Conservation (phyloP, 78 protist species). For the Emiliania huxleyi region DNA sequence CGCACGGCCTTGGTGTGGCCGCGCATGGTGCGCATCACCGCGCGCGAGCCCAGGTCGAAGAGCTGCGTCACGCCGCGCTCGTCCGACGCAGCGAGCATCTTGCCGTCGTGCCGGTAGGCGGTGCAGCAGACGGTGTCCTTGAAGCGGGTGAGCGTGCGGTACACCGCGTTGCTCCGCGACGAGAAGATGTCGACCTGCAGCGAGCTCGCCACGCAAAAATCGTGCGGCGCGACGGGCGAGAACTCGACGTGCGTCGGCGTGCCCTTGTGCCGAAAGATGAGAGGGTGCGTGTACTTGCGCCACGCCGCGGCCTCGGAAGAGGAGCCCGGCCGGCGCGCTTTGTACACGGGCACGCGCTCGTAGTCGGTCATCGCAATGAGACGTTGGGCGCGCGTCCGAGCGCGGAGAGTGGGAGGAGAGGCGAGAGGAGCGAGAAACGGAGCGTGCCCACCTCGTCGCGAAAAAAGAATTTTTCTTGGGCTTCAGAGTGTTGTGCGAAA, state of each 20-base stretch:
- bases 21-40: background rate
- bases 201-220: constrained; percentile 21
- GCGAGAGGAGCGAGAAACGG: too few relatives aligned
- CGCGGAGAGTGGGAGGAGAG: too few relatives aligned
- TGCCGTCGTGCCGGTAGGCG: constrained; percentile 41
- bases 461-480: too few relatives aligned
- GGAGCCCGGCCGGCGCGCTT: background rate
- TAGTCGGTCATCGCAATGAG: too few relatives aligned
- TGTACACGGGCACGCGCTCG: too few relatives aligned
- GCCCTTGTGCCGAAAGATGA: background rate
- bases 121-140: background rate
- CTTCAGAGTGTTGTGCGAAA: too few relatives aligned
- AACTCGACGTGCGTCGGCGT: constrained; percentile 27
- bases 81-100: constrained; percentile 43
- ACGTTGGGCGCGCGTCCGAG: too few relatives aligned
- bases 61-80: constrained; percentile 2
- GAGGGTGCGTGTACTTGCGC: background rate
- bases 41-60: background rate
- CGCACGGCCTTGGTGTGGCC: constrained; percentile 26
- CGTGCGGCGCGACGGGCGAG: constrained; percentile 32
- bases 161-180: background rate
- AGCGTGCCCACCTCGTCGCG: too few relatives aligned
- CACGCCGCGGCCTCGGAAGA: background rate
- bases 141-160: constrained; percentile 5
- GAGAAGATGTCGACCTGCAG: constrained; percentile 33